Evolutionary conservation across 805 yeast species (phyloP), one percentile per base, ranked within the genome.

Genomic region (Novakomyces olei): DNA sequence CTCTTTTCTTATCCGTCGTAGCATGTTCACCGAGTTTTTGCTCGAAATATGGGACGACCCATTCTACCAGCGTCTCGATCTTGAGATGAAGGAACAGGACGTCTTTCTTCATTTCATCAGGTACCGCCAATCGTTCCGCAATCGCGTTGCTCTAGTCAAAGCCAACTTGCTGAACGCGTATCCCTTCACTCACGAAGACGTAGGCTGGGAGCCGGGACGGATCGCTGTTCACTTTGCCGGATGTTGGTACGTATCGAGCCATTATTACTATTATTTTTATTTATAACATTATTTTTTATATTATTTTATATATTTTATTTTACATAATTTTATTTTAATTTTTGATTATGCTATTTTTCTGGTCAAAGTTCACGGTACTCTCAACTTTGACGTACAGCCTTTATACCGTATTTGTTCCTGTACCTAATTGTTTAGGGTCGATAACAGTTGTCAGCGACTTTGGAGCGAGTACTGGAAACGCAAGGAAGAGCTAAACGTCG

Each of bases 11-110:
- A 60, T 78, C 44, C 64, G 70, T 45, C 61, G 76, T 41, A 69
- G 76, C 2, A 64, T 61, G 7, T 78, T 91, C 91, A 53, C 78
- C 3, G 72, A 67, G 34, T 51, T 74, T 46, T 50, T 78, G 27
- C 55, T 78, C 36, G 88, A 76, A 48, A 44, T 65, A 9, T 77
- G 91, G 91, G 76, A 85, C 81, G 91, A 78, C 44, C 88, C 91
- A 5, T 77, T 72, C 3, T 59, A 70, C 53, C 74, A 77, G 51
- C 88, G 76, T 49, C 83, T 73, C 46, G 71, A 69, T 65, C 88
- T 75, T 46, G 92, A 76, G 43, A 85, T 76, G 47, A 70, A 70
- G 46, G 92, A 78, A 46, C 92, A 78, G 49, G 91, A 77, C 46
- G 81, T 85, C 2, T 56, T 78, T 37, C 88, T 76, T 43, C 60